Evolutionary conservation across 73 alveolate species (phyloP).

Genomic region (Paramecium caudatum): DNA sequence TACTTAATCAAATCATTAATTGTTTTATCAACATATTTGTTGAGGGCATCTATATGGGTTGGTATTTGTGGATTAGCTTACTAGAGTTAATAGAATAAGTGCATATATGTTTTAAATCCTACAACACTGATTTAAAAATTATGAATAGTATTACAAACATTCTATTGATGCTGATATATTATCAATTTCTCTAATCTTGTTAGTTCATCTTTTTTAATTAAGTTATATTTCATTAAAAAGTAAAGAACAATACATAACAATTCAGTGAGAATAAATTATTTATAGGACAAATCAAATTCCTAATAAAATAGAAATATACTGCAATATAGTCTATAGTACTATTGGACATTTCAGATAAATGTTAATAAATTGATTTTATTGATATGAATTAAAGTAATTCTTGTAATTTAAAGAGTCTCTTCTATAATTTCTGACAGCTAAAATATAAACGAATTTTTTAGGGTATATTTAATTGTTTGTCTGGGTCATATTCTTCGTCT

Average conservation of each 20-base stretch:
- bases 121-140: not conserved
- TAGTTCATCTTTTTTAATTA: not conserved
- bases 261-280: not conserved
- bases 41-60: not conserved
- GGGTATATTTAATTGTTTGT: slow-evolving; percentile 14
- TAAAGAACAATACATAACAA: not conserved
- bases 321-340: slow-evolving; percentile 9
- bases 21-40: slow-evolving; percentile 35
- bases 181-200: not conserved
- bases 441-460: slow-evolving; percentile 23
- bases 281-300: slow-evolving; percentile 14
- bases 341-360: not conserved
- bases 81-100: not conserved
- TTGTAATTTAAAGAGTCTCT: slow-evolving; percentile 29
- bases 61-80: slow-evolving; percentile 40
- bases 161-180: slow-evolving; percentile 1
- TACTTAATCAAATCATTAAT: slow-evolving; percentile 46
- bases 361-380: not conserved
- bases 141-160: slow-evolving; percentile 33
- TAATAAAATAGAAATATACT: not conserved
- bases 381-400: slow-evolving; percentile 1
- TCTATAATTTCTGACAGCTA: slow-evolving; percentile 30
- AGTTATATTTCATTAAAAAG: slow-evolving; percentile 15
- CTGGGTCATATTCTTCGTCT: slow-evolving; percentile 2
- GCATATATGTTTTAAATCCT: slow-evolving; percentile 40